Evolutionary conservation across 78 protist species (phyloP), one percentile per base, ranked within the genome.

Genomic region (Tieghemostelium lacteum): DNA sequence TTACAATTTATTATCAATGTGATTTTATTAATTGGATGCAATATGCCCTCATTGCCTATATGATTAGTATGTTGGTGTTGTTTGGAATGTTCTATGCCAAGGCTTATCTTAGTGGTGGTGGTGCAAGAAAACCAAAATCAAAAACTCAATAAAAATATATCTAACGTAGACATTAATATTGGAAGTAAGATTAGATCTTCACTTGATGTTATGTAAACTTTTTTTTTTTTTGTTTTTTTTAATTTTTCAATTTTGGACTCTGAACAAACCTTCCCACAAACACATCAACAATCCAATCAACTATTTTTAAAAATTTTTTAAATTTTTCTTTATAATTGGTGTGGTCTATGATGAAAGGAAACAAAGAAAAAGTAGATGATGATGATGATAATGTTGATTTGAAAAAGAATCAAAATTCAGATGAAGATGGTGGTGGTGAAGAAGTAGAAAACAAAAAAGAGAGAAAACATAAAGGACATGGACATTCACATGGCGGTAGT

Each of bases 11-110:
- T 29, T 16, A 65, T 20, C 67, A 60, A 33, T 66, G 85, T 50
- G 57, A 42, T 36, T 93, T 80, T 74, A 73, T 67, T 45, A 39
- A 20, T 24, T 93, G 92, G 92, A 83, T 93, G 92, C 62, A 65
- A 54, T 93, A 24, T 14, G 73, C 39, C 17, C 61, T 85, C 70
- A 83, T 86, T 14, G 45, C 40, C 3, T 93, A 93, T 75, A 93
- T 93, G 95, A 12, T 85, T 26, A 33, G 62, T 5, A 49, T 93
- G 66, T 22, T 93, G 8, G 5, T 73, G 12, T 70, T 93, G 39
- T 93, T 93, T 80, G 75, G 74, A 14, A 19, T 72, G 40, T 93
- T 93, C 66, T 93, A 93, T 71, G 1, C 24, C 7, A 34, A 62
- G 1, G 16, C 85, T 14, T 86, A 93, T 69, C 17, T 29, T 36